These are phyloP conservation scores for Monosporascus sp. DNA, from an alignment of 2,329 filamentous ascomycete species.

Conservation along the genomic window DNA sequence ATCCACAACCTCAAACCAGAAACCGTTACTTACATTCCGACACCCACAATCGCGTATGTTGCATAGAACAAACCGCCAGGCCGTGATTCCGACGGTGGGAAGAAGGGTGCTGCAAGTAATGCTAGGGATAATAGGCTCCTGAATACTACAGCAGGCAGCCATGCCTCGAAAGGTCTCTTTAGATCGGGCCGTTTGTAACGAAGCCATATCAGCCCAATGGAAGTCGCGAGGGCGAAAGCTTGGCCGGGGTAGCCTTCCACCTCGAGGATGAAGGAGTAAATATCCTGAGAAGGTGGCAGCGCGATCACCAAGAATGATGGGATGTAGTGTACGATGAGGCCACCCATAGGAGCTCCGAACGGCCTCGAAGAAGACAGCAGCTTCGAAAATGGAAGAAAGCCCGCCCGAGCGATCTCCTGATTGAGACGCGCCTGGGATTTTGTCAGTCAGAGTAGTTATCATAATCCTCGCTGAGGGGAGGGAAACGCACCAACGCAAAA, in stretches of 20 bases:
- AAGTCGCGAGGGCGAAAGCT: constrained; percentile 52
- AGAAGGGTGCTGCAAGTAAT: constrained; percentile 56
- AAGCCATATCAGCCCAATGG: constrained; percentile 54
- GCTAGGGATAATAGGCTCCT: constrained; percentile 47
- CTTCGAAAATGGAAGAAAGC: constrained; percentile 60
- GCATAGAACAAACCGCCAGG: constrained; percentile 45
- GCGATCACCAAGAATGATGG: constrained; percentile 62
- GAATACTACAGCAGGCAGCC: constrained; percentile 53
- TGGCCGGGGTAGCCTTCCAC: constrained; percentile 64
- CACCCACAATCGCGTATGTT: constrained; percentile 48
- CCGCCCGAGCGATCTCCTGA: constrained; percentile 67
- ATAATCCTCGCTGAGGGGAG: neutral
- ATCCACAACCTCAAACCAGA: neutral
- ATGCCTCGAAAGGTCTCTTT: constrained; percentile 59
- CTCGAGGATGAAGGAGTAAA: constrained; percentile 69
- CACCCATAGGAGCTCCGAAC: constrained; percentile 62
- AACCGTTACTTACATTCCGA: constrained; percentile 42
- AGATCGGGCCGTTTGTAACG: constrained; percentile 54
- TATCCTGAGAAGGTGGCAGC: constrained; percentile 54
- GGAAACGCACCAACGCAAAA: constrained; percentile 53
- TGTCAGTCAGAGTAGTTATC: constrained; percentile 8
- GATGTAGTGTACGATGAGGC: constrained; percentile 62
- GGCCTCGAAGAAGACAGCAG: constrained; percentile 59
- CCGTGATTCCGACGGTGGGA: constrained; percentile 47
- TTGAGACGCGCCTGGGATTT: constrained; percentile 55